Conservation (phyloP, 768 basidiomycete species). For the Amanita pseudoporphyria region DNA sequence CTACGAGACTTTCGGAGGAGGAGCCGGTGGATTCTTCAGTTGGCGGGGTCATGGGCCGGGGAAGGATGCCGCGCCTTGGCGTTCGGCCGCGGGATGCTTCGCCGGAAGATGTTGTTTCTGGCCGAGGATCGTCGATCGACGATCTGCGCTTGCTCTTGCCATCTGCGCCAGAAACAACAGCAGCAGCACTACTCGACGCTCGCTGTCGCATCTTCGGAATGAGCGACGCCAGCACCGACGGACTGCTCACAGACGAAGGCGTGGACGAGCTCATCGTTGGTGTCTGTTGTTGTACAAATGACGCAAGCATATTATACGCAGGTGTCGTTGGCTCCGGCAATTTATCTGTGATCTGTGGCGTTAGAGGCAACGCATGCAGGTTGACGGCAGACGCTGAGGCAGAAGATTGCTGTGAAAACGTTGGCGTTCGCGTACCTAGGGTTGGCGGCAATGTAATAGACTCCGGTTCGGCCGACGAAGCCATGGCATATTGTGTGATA, state of each 20-base stretch:
- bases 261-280: conserved; percentile 21
- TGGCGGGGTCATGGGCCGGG: conserved; percentile 42
- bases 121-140: background rate
- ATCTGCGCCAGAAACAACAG: conserved; percentile 17
- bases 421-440: conserved; percentile 43
- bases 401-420: conserved; percentile 6
- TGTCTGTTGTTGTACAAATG: conserved; percentile 35
- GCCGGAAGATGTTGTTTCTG: background rate
- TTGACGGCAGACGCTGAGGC: conserved; percentile 16
- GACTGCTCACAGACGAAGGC: conserved; percentile 25
- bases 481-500: conserved; percentile 60
- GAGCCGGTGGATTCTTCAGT: conserved; percentile 52
- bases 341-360: conserved; percentile 20
- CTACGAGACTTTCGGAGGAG: conserved; percentile 42
- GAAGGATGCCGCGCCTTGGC: background rate
- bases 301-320: conserved; percentile 54
- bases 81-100: background rate
- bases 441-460: conserved; percentile 59
- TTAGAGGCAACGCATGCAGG: conserved; percentile 20
- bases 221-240: conserved; percentile 20
- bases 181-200: conserved; percentile 23
- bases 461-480: conserved; percentile 39
- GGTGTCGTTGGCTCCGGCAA: conserved; percentile 36
- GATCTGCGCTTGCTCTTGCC: conserved; percentile 3
- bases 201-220: conserved; percentile 19